phyloP scores from a whole-genome alignment of 495 filamentous ascomycete genomes.

The Xylaria venustula region DNA sequence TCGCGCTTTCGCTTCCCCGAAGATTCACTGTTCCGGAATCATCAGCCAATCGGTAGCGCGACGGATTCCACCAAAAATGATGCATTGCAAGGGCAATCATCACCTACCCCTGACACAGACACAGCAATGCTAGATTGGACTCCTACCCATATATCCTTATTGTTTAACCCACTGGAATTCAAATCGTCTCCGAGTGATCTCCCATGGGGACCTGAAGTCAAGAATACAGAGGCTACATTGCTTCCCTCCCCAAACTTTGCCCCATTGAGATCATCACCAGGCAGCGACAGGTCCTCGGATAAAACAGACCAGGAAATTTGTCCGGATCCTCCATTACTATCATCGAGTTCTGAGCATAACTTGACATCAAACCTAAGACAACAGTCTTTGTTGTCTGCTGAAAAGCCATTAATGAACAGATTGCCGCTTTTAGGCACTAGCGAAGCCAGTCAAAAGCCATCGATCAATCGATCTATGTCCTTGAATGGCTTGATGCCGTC shows the following conservation, averaged over 20 bases:
- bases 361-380: neutral
- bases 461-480: slow-evolving; percentile 9
- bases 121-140: slow-evolving; percentile 25
- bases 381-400: neutral
- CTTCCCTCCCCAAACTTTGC: slow-evolving; percentile 19
- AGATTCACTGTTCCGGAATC: slow-evolving; percentile 11
- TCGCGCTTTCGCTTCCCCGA: slow-evolving; percentile 23
- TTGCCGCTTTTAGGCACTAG: neutral
- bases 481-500: neutral
- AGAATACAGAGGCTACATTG: neutral
- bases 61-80: neutral
- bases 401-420: neutral
- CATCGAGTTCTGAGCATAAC: neutral
- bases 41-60: neutral
- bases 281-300: neutral
- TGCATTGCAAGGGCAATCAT: neutral
- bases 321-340: neutral
- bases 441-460: neutral
- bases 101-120: neutral
- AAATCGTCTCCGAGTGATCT: slow-evolving; percentile 19
- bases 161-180: slow-evolving; percentile 27
- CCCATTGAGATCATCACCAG: neutral
- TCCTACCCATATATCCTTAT: slow-evolving; percentile 24
- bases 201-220: slow-evolving; percentile 1
- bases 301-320: neutral